Percentiles rank a stretch among this genome's conserved stretches.
These are phyloP conservation scores for Durusdinium trenchii DNA, from an alignment of 73 alveolate species.

Conservation along the genomic window DNA sequence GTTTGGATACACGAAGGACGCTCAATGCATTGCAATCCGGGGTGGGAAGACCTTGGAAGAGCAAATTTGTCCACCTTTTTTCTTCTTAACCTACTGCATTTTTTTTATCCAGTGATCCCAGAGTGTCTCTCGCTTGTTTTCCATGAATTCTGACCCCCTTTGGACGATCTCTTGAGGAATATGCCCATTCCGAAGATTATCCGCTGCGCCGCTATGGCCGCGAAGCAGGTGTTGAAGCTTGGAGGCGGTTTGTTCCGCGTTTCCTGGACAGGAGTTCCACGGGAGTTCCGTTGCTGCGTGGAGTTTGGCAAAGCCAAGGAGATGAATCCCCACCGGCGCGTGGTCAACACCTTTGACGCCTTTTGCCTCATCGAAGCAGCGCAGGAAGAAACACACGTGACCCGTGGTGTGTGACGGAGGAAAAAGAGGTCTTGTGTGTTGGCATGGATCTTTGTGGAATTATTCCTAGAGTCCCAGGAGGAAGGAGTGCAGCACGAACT, in stretches of 20 bases:
- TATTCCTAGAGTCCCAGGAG: conserved; percentile 32
- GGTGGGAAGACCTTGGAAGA: too few relatives aligned
- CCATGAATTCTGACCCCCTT: background rate
- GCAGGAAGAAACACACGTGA: conserved; percentile 21
- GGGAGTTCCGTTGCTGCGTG: background rate
- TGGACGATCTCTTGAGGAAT: conserved; percentile 7
- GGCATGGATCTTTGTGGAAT: background rate
- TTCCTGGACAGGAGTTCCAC: background rate
- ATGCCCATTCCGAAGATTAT: conserved; percentile 86
- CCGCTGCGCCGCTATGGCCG: conserved; percentile 84
- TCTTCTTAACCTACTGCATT: too few relatives aligned
- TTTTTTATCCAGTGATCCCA: too few relatives aligned
- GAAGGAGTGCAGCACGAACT: conserved; percentile 76
- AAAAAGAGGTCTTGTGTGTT: background rate
- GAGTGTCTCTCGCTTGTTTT: background rate
- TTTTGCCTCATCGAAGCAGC: conserved; percentile 82
- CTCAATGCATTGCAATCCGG: background rate
- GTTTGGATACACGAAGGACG: conserved; percentile 83
- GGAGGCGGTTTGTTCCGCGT: background rate
- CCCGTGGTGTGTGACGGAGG: background rate
- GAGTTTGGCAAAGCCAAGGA: background rate
- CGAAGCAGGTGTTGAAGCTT: conserved; percentile 73
- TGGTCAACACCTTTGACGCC: conserved; percentile 91
- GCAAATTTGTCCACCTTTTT: too few relatives aligned
- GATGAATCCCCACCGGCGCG: conserved; percentile 93